Evolutionary conservation across 129 eudicot genomes (phyloP), one percentile per base, ranked within the genome.

Genomic region (Flaveria trinervia): DNA sequence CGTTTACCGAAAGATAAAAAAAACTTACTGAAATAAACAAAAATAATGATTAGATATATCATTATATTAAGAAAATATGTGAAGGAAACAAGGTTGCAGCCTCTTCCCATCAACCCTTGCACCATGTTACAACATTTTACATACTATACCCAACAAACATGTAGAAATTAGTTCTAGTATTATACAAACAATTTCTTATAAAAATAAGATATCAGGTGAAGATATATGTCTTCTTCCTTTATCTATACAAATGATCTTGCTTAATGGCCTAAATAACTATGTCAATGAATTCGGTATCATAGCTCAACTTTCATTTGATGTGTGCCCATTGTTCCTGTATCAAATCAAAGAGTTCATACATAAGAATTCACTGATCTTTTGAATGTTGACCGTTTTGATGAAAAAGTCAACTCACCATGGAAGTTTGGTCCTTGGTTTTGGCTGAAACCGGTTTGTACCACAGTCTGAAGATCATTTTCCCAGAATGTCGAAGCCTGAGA

Each of bases 381-480:
- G 43, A 15, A 30, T 20, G 49, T 45, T 45, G 15, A 50, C 55
- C 46, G 75, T 68, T 66, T 77, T 54, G 17, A 75, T 20, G 68
- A 28, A 62, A 64, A 70, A 30, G 45, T 57, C 73, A 26, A 79
- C 91, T 81, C 66, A 91, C 97, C 97, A 5, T 86, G 90, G 62
- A 83, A 71, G 76, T 68, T 83, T 28, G 84, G 90, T 44, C 83
- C 72, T 75, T 83, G 85, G 81, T 82, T 87, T 84, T 92, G 92
- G 71, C 76, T 84, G 65, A 85, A 87, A 23, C 90, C 94, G 90
- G 82, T 91, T 59, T 88, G 90, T 73, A 89, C 97, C 73, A 92
- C 70, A 61, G 87, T 87, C 49, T 89, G 92, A 73, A 92, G 96
- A 79, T 92, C 96, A 60, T 89, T 88, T 66, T 80, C 96, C 96